These are phyloP conservation scores for Aspergillus clavatus DNA, from an alignment of 2,329 filamentous ascomycete species.

Conservation along the genomic window DNA sequence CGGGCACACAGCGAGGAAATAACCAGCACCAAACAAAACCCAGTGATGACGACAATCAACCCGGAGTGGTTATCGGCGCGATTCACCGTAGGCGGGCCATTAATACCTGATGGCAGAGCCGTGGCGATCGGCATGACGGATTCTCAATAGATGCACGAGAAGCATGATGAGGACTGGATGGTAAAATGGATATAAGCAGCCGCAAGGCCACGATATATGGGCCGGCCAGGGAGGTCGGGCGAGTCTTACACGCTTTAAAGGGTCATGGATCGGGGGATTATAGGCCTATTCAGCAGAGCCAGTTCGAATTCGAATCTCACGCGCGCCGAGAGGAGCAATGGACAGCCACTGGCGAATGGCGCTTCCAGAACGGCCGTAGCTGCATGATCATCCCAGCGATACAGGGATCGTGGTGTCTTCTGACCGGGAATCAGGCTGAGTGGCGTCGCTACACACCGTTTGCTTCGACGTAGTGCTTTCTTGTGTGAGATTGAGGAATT, in stretches of 20 bases:
- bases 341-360: background rate
- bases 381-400: background rate
- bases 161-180: background rate
- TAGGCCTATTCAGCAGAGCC: background rate
- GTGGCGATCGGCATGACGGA: slow-evolving; percentile 5
- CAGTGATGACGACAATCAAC: slow-evolving; percentile 38
- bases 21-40: slow-evolving; percentile 35
- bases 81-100: slow-evolving; percentile 34
- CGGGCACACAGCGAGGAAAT: slow-evolving; percentile 39
- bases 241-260: background rate
- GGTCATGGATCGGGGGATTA: background rate
- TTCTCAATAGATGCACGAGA: background rate
- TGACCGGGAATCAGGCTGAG: too few relatives aligned
- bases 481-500: background rate
- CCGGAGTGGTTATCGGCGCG: slow-evolving; percentile 39
- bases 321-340: background rate
- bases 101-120: slow-evolving; percentile 12
- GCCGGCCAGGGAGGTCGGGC: background rate
- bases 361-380: background rate
- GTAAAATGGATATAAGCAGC: background rate
- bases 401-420: background rate
- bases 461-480: too few relatives aligned
- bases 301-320: background rate
- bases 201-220: background rate
- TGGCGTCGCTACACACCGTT: too few relatives aligned